Conservation (phyloP, 140 eudicot species). For the Flaveria floridana region DNA sequence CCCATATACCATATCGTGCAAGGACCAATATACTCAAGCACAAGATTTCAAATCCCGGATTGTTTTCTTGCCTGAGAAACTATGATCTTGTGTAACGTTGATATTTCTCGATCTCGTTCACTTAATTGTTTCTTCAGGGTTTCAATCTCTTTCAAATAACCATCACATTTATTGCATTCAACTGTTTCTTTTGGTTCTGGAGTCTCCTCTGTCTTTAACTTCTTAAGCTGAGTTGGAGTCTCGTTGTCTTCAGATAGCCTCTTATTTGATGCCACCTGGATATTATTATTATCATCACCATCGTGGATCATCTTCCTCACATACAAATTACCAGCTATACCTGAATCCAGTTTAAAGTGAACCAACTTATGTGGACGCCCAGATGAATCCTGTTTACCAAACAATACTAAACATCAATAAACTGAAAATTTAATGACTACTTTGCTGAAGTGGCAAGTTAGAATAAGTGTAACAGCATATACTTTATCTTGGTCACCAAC, state of each 20-base stretch:
- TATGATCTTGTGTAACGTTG: slow-evolving; percentile 60
- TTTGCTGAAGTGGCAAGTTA: not conserved
- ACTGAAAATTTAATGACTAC: not conserved
- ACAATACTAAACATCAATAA: not conserved
- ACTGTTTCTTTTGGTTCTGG: slow-evolving; percentile 22
- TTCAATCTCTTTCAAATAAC: slow-evolving; percentile 60
- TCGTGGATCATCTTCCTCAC: slow-evolving; percentile 53
- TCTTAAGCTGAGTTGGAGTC: slow-evolving; percentile 40
- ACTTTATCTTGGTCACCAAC: slow-evolving; percentile 56
- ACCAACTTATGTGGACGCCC: slow-evolving; percentile 68
- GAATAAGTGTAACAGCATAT: slow-evolving; percentile 25
- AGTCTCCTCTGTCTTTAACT: slow-evolving; percentile 42
- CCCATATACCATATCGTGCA: not conserved
- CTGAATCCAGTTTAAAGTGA: slow-evolving; percentile 51
- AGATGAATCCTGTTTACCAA: slow-evolving; percentile 57
- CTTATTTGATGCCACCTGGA: slow-evolving; percentile 47
- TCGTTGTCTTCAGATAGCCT: slow-evolving; percentile 46
- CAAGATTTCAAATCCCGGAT: slow-evolving; percentile 39
- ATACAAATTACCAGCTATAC: slow-evolving; percentile 47
- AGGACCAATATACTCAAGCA: not conserved
- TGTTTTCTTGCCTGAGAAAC: slow-evolving; percentile 74
- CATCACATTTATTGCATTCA: slow-evolving; percentile 35
- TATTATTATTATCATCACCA: slow-evolving; percentile 27
- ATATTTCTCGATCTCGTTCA: slow-evolving; percentile 66
- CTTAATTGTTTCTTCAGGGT: slow-evolving; percentile 55